A percentile compares a stretch with the other conserved stretches of the same genome.
Conservation (phyloP, 2,329 filamentous ascomycete genomes). For the Sodiomyces alkalinus region DNA sequence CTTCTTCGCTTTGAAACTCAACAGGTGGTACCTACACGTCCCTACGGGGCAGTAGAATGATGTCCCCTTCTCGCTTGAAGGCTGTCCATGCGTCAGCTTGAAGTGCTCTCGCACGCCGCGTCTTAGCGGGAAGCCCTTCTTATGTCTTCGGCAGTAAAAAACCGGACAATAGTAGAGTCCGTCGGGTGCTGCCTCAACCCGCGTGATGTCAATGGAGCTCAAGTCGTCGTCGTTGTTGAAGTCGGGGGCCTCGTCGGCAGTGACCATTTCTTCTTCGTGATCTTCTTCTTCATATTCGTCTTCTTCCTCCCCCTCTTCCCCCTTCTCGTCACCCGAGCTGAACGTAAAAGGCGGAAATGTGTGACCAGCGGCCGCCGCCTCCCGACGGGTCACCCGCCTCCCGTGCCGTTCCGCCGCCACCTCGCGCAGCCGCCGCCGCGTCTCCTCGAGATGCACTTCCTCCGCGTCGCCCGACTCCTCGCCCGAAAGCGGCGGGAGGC, state of each 20-base stretch:
- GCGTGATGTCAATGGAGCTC: neutral
- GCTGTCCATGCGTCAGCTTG: conserved; percentile 1
- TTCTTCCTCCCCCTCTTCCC: too few relatives aligned
- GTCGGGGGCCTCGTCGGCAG: conserved; percentile 10
- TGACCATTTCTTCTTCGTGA: conserved; percentile 11
- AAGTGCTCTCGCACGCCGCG: conserved; percentile 2
- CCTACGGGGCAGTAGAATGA: conserved; percentile 1
- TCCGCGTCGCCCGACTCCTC: neutral
- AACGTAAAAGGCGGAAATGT: too few relatives aligned
- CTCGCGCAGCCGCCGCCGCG: neutral
- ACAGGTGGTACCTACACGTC: conserved; percentile 1
- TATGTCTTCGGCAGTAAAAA: conserved; percentile 19
- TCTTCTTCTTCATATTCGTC: conserved; percentile 7
- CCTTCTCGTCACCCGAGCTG: conserved; percentile 10
- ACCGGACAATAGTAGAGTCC: conserved; percentile 22
- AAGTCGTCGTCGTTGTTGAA: neutral
- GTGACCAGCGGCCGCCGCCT: neutral
- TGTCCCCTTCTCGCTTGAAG: neutral
- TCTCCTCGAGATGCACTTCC: conserved; percentile 1
- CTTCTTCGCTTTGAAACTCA: conserved; percentile 2
- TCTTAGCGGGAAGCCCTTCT: conserved; percentile 16
- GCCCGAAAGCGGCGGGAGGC: conserved; percentile 5
- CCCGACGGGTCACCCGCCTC: neutral
- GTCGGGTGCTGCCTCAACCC: conserved; percentile 13
- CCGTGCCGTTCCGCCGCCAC: neutral